Evolutionary conservation across 306 rosid species (phyloP).

Genomic region (Vigna reflexopilosa): DNA sequence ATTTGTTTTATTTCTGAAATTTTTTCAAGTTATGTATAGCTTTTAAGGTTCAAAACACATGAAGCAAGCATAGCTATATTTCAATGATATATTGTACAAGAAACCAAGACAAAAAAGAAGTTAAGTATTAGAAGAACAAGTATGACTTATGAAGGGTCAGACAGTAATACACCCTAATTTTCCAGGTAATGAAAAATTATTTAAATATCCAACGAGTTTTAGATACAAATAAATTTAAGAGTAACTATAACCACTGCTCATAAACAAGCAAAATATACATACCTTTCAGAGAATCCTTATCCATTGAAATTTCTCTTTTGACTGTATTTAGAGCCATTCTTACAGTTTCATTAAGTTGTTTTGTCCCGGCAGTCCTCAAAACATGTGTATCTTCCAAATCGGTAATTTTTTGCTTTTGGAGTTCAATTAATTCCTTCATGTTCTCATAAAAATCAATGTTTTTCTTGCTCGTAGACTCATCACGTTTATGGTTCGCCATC

Average conservation of each 20-base stretch:
- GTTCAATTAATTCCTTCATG: slow-evolving; percentile 33
- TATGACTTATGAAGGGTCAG: too few species aligned
- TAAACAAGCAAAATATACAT: neutral
- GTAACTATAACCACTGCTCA: neutral
- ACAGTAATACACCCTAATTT: too few species aligned
- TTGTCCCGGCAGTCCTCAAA: neutral
- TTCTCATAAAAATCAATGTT: neutral
- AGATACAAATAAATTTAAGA: too few species aligned
- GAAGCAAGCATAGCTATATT: too few species aligned
- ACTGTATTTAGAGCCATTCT: too few species aligned
- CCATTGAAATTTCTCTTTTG: neutral
- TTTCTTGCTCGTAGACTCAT: neutral
- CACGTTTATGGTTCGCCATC: slow-evolving; percentile 13
- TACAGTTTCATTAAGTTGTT: neutral
- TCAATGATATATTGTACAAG: too few species aligned
- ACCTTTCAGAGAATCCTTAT: slow-evolving; percentile 3
- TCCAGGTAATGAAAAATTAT: too few species aligned
- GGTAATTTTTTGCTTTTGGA: slow-evolving; percentile 20
- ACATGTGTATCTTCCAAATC: slow-evolving; percentile 1
- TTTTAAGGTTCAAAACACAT: too few species aligned
- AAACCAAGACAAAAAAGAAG: too few species aligned
- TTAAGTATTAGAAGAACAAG: too few species aligned
- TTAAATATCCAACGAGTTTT: too few species aligned
- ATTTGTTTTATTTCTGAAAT: slow-evolving; percentile 27
- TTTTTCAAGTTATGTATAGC: neutral